Evolutionary conservation across 352 stramenopile species (phyloP).

Genomic region (Peronosclerospora sorghi): DNA sequence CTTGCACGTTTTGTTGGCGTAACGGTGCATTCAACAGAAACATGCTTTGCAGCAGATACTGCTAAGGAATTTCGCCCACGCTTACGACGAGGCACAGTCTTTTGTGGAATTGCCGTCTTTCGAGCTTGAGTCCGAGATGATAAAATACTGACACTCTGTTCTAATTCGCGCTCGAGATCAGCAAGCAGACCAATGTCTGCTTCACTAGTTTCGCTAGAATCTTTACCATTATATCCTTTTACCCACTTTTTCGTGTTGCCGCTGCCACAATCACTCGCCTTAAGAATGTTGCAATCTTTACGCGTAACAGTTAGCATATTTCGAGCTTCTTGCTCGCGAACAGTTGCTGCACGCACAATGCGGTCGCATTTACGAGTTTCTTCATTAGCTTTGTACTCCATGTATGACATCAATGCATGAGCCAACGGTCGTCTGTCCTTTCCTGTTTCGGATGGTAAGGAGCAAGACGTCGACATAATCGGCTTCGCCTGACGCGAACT

Average conservation of each 20-base stretch:
- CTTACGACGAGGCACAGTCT: not conserved
- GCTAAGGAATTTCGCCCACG: conserved; percentile 2
- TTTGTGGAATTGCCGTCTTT: not conserved
- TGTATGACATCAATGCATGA: conserved; percentile 10
- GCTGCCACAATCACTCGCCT: conserved; percentile 7
- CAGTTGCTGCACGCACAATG: conserved; percentile 10
- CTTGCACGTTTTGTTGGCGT: conserved; percentile 4
- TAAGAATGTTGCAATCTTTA: conserved; percentile 3
- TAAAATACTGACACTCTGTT: conserved; percentile 9
- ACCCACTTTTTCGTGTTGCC: not conserved
- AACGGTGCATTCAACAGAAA: not conserved
- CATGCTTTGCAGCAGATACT: not conserved
- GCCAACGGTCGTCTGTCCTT: conserved; percentile 6
- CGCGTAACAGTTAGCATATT: conserved; percentile 1
- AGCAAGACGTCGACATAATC: not conserved
- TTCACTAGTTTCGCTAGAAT: conserved; percentile 8
- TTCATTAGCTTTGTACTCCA: conserved; percentile 18
- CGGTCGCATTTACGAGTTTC: conserved; percentile 9
- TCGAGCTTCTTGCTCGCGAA: conserved; percentile 10
- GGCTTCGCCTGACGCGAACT: conserved; percentile 3
- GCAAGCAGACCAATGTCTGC: conserved; percentile 25
- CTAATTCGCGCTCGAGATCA: conserved; percentile 40
- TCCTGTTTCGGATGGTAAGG: conserved; percentile 1
- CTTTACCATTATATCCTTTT: conserved; percentile 1
- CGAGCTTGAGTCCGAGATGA: conserved; percentile 2